phyloP scores from a whole-genome alignment of 306 rosid species.

The Cicer judaicum region DNA sequence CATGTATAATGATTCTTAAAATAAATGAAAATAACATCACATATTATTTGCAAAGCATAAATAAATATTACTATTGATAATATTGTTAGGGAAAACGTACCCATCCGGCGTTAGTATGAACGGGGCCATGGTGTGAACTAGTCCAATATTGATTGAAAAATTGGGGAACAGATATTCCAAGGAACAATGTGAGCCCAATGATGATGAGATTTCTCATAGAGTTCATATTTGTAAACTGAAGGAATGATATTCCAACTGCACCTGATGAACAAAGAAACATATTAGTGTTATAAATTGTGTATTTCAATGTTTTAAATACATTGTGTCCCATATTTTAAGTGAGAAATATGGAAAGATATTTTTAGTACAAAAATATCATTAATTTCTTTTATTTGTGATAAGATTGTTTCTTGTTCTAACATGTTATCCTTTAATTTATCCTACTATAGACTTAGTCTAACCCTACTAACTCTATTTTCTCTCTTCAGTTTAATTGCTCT shows the following conservation, averaged over 20 bases:
- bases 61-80: neutral
- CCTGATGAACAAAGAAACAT: slow-evolving; percentile 57
- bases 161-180: slow-evolving; percentile 89
- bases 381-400: no score
- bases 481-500: no score
- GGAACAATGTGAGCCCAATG: slow-evolving; percentile 82
- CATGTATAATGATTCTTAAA: neutral
- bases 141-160: slow-evolving; percentile 75
- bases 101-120: slow-evolving; percentile 88
- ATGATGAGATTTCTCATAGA: slow-evolving; percentile 96
- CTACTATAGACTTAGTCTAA: no score
- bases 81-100: slow-evolving; percentile 50
- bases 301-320: neutral
- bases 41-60: neutral
- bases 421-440: no score
- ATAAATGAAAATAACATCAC: neutral
- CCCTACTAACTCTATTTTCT: no score
- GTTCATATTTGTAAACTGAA: slow-evolving; percentile 95
- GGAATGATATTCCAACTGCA: slow-evolving; percentile 91
- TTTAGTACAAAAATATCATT: no score
- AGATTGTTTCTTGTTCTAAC: no score
- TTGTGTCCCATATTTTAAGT: neutral
- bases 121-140: slow-evolving; percentile 69
- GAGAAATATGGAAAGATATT: neutral
- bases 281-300: slow-evolving; percentile 18